phyloP scores from a whole-genome alignment of 805 yeast species.

The Citeromyces matritensis region DNA sequence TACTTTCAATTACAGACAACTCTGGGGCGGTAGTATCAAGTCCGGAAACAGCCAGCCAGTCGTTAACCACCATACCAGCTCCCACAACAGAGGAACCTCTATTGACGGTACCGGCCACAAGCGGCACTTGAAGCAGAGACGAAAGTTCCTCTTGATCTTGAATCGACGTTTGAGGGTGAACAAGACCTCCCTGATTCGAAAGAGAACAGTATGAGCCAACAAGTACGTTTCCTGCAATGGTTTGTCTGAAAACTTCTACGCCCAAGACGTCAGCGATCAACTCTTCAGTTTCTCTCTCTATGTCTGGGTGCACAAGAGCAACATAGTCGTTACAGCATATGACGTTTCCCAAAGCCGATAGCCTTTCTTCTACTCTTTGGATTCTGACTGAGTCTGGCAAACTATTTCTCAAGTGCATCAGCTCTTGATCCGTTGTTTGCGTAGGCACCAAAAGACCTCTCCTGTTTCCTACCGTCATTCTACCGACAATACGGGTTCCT shows the following conservation, averaged over 20 bases:
- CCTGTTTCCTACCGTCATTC: slow-evolving; percentile 98
- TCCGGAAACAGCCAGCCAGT: slow-evolving; percentile 95
- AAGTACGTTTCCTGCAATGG: slow-evolving; percentile 94
- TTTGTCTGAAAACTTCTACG: slow-evolving; percentile 97
- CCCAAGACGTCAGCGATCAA: slow-evolving; percentile 95
- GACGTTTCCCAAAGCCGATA: slow-evolving; percentile 94
- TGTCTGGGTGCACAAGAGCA: slow-evolving; percentile 97
- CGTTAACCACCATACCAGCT: slow-evolving; percentile 97
- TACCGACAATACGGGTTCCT: slow-evolving; percentile 94
- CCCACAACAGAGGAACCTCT: slow-evolving; percentile 97
- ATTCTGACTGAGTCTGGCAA: slow-evolving; percentile 91
- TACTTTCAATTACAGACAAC: slow-evolving; percentile 89
- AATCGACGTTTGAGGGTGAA: slow-evolving; percentile 92
- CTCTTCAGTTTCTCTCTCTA: slow-evolving; percentile 98
- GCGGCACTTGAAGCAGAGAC: slow-evolving; percentile 88
- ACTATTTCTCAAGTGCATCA: slow-evolving; percentile 92
- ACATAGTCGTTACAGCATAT: slow-evolving; percentile 98
- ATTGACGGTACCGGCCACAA: slow-evolving; percentile 97
- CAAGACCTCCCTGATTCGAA: slow-evolving; percentile 95
- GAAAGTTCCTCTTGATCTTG: slow-evolving; percentile 98
- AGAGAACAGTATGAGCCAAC: slow-evolving; percentile 94
- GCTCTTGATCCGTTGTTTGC: slow-evolving; percentile 95
- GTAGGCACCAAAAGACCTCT: slow-evolving; percentile 95
- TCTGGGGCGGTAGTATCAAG: slow-evolving; percentile 98
- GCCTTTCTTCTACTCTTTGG: slow-evolving; percentile 95